A percentile compares a stretch with the other conserved stretches of the same genome.
Conservation (phyloP, 805 yeast genomes). For the Ogataea methanolica region DNA sequence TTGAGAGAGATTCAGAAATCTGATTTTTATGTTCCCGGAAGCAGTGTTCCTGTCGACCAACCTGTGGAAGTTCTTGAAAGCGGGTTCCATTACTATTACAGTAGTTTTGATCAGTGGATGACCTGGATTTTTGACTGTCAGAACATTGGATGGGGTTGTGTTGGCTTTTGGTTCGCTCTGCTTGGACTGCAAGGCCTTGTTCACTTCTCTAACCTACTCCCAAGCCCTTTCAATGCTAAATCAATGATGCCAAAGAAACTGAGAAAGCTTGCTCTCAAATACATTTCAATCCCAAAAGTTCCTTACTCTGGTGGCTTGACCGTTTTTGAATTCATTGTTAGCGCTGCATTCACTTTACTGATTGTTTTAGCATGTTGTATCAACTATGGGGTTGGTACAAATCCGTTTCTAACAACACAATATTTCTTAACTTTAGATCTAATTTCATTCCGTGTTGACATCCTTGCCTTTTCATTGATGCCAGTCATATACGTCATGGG, state of each 20-base stretch:
- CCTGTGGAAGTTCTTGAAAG: conserved; percentile 32
- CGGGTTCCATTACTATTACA: conserved; percentile 29
- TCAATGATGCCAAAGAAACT: conserved; percentile 1
- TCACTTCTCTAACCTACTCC: conserved; percentile 16
- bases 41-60: conserved; percentile 19
- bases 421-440: conserved; percentile 28
- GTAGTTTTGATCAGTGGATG: conserved; percentile 33
- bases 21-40: conserved; percentile 14
- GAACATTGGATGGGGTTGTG: conserved; percentile 42
- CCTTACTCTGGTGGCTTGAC: conserved; percentile 15
- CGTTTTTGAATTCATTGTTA: conserved; percentile 22
- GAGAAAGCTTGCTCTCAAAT: neutral
- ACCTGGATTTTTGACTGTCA: conserved; percentile 34
- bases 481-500: conserved; percentile 64
- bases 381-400: conserved; percentile 35
- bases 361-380: conserved; percentile 30
- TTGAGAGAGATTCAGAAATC: conserved; percentile 25
- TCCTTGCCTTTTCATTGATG: conserved; percentile 45
- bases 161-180: conserved; percentile 37
- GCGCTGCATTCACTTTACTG: conserved; percentile 28
- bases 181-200: conserved; percentile 28
- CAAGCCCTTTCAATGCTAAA: neutral
- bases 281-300: conserved; percentile 4
- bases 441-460: conserved; percentile 52
- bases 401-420: conserved; percentile 30